These are phyloP conservation scores for Lactarius sanguifluus DNA, from an alignment of 768 basidiomycete genomes.

Conservation along the genomic window DNA sequence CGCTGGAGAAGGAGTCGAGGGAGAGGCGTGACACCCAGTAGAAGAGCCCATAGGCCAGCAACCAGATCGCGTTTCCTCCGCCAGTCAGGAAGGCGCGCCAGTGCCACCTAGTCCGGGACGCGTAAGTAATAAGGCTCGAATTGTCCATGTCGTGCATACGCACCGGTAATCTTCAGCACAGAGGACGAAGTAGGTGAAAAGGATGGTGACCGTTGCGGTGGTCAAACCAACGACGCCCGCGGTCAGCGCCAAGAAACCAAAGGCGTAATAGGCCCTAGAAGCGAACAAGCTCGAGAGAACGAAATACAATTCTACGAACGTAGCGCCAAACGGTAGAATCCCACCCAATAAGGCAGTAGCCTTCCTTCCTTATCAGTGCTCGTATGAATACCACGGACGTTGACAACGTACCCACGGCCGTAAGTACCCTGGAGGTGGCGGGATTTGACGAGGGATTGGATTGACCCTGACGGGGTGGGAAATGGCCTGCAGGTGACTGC, in stretches of 20 bases:
- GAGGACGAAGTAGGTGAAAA: constrained; percentile 86
- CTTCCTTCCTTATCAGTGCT: constrained; percentile 33
- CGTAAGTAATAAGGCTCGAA: constrained; percentile 14
- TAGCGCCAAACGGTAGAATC: constrained; percentile 91
- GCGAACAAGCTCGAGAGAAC: constrained; percentile 90
- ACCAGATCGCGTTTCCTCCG: constrained; percentile 91
- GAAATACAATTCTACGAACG: constrained; percentile 94
- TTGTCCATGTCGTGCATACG: constrained; percentile 27
- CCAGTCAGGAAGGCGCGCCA: constrained; percentile 94
- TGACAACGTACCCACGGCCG: constrained; percentile 63
- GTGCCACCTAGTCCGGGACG: constrained; percentile 69
- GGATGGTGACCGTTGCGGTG: constrained; percentile 86
- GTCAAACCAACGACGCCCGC: constrained; percentile 81
- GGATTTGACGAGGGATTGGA: constrained; percentile 95
- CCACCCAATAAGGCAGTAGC: constrained; percentile 81
- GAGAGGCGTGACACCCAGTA: constrained; percentile 88
- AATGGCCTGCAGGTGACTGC: constrained; percentile 49
- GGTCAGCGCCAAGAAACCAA: constrained; percentile 91
- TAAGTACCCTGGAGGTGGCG: constrained; percentile 82
- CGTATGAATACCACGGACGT: background rate
- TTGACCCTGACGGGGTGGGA: constrained; percentile 87
- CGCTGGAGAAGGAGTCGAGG: constrained; percentile 76
- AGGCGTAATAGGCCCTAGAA: constrained; percentile 91
- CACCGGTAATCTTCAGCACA: constrained; percentile 95
- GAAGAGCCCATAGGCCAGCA: constrained; percentile 83